A percentile compares a stretch with the other conserved stretches of the same genome.
Evolutionary conservation across 2,329 filamentous ascomycete species (phyloP).

Genomic region (Cadophora luteo-olivacea): DNA sequence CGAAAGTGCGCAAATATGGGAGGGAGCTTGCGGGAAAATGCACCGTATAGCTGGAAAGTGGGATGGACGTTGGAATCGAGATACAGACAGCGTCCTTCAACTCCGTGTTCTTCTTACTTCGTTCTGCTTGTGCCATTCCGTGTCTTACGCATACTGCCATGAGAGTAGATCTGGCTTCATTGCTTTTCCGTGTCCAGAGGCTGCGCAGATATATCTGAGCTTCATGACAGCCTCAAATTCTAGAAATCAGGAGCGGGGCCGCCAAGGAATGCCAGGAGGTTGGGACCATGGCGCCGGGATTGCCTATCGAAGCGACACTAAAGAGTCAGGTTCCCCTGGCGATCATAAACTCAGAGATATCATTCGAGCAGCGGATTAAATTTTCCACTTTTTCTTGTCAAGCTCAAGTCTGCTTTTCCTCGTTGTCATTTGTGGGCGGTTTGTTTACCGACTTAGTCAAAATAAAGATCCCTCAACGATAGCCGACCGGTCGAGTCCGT

Average conservation of each 20-base stretch:
- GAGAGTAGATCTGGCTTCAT: no score
- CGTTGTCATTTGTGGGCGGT: no score
- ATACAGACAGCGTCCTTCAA: no score
- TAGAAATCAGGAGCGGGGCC: no score
- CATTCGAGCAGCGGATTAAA: background rate
- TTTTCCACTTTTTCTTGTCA: background rate
- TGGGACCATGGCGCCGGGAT: background rate
- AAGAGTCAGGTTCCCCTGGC: background rate
- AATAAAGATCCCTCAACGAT: background rate
- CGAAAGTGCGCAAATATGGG: background rate
- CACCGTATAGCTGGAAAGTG: background rate
- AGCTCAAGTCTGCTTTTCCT: no score
- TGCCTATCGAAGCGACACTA: slow-evolving; percentile 11
- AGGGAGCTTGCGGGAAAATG: background rate
- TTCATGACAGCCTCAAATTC: no score
- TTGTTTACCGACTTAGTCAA: no score
- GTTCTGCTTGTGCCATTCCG: no score
- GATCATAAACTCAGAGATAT: background rate
- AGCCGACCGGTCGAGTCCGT: background rate
- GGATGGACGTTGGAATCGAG: background rate
- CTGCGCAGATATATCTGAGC: no score
- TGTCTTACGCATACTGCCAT: no score
- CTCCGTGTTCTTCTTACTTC: no score
- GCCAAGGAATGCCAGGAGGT: background rate
- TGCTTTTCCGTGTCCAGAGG: no score